Conservation (phyloP, 129 eudicot species). For the Solidago caesia region DNA sequence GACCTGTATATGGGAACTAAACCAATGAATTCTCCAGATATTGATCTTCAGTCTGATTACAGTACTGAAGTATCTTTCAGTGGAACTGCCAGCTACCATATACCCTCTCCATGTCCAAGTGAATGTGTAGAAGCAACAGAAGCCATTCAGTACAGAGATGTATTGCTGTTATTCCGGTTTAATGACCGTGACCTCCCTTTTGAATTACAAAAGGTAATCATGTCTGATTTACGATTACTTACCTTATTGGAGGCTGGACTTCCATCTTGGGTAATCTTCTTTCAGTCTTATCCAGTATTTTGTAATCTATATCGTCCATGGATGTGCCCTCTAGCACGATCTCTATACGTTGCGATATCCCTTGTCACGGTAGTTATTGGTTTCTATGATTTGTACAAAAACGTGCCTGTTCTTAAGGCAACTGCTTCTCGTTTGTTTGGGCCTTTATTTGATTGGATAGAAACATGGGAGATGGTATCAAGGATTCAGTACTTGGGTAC, state of each 20-base stretch:
- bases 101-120: slow-evolving; percentile 48
- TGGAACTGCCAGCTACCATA: slow-evolving; percentile 39
- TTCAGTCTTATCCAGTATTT: slow-evolving; percentile 89
- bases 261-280: slow-evolving; percentile 96
- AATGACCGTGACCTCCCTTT: slow-evolving; percentile 80
- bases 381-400: slow-evolving; percentile 90
- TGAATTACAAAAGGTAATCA: slow-evolving; percentile 55
- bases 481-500: slow-evolving; percentile 94
- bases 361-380: slow-evolving; percentile 85
- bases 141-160: slow-evolving; percentile 62
- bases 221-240: slow-evolving; percentile 69
- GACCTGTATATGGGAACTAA: neutral
- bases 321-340: slow-evolving; percentile 97
- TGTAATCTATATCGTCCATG: slow-evolving; percentile 89
- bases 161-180: slow-evolving; percentile 72
- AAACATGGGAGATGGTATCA: slow-evolving; percentile 94
- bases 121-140: slow-evolving; percentile 50
- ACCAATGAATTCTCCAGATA: slow-evolving; percentile 25
- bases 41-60: slow-evolving; percentile 39
- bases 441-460: slow-evolving; percentile 92
- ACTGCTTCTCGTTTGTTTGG: slow-evolving; percentile 84
- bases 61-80: slow-evolving; percentile 31
- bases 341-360: slow-evolving; percentile 67
- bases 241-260: slow-evolving; percentile 88
- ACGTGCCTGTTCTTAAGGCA: slow-evolving; percentile 90